Base-by-base conservation (phyloP, 257 asterid species). In the Ilex aquifolium region DNA sequence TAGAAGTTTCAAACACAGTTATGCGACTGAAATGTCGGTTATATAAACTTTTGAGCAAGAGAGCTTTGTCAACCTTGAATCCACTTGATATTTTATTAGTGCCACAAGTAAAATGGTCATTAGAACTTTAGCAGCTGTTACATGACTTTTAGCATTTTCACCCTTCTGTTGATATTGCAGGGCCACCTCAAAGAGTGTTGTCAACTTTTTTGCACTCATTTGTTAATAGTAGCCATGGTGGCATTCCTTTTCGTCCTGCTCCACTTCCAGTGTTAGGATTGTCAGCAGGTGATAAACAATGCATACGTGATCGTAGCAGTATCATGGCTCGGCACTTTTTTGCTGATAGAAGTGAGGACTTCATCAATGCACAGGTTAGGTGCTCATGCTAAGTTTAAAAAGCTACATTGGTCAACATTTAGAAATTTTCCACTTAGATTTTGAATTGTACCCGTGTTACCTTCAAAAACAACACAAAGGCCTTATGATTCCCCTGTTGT, bases 231-330 rank as follows among this genome's bases (percentile, higher is more conserved):
- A 73, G 84, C 70, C 96, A 84, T 40, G 90, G 87, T 48, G 86
- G 81, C 36, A 21, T 83, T 44, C 97, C 96, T 53, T 84, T 93
- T 66, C 90, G 81, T 62, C 92, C 97, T 51, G 78, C 95, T 57
- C 76, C 95, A 59, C 89, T 93, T 72, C 99, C 99, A 16, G 73
- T 76, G 64, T 79, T 93, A 82, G 99, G 99, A 65, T 79, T 93
- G 76, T 93, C 99, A 64, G 90, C 82, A 69, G 88, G 95, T 67
- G 99, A 93, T 65, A 93, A 93, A 74, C 91, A 80, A 72, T 90
- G 99, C 82, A 90, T 93, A 78, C 97, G 95, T 52, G 96, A 93
- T 75, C 96, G 97, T 58, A 90, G 97, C 83, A 88, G 96, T 74
- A 93, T 93, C 66, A 93, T 93, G 99, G 97, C 99, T 67, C 95